Conservation (phyloP, 352 stramenopile species). For the Pythium pyrilobum region DNA sequence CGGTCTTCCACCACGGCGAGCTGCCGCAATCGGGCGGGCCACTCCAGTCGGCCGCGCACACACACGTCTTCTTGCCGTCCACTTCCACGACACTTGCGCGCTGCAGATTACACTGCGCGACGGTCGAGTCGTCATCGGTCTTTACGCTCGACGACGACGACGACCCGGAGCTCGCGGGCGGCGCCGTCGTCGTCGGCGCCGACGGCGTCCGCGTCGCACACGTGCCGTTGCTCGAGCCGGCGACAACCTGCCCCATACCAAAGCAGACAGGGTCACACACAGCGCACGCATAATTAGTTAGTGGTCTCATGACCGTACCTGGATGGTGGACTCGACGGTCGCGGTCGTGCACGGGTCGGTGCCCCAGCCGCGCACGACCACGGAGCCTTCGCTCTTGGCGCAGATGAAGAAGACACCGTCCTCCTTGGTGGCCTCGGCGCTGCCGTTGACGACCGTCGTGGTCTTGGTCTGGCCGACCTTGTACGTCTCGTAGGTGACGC, state of each 20-base stretch:
- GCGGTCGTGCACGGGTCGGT: constrained; percentile 22
- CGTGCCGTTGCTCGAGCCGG: constrained; percentile 9
- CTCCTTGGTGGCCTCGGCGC: constrained; percentile 20
- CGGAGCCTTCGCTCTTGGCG: constrained; percentile 21
- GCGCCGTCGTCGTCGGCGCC: constrained; percentile 6
- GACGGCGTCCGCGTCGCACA: constrained; percentile 14
- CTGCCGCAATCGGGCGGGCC: constrained; percentile 31
- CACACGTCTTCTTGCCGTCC: constrained; percentile 27
- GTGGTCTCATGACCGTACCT: too few relatives aligned
- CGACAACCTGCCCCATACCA: background rate
- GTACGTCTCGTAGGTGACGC: constrained; percentile 38
- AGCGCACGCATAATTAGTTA: too few relatives aligned
- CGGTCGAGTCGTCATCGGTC: constrained; percentile 10
- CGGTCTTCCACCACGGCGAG: constrained; percentile 44
- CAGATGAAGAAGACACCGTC: constrained; percentile 31
- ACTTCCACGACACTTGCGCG: constrained; percentile 20
- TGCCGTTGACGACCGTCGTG: constrained; percentile 31
- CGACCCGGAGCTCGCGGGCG: background rate
- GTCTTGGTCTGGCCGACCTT: constrained; percentile 26
- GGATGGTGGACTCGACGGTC: constrained; percentile 15
- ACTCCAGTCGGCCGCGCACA: constrained; percentile 39
- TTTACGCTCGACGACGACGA: background rate
- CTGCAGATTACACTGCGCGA: constrained; percentile 28
- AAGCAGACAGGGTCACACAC: too few relatives aligned
- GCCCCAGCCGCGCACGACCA: constrained; percentile 35